A percentile compares a stretch with the other conserved stretches of the same genome.
Evolutionary conservation across 176 grass and related monocot genomes (phyloP).

Genomic region (Eleusine indica): DNA sequence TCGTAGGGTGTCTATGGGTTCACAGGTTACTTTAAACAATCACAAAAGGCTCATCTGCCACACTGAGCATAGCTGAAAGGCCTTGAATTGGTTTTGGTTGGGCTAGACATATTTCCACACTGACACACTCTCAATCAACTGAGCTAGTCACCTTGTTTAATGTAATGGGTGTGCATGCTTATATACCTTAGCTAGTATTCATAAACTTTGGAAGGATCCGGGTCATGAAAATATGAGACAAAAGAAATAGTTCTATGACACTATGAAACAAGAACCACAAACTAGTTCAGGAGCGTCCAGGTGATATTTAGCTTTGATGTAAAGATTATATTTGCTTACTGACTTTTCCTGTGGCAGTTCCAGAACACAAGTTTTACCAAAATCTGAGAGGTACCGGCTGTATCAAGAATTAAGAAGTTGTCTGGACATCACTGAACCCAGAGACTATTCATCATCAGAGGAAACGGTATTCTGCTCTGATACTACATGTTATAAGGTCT

Average conservation of each 20-base stretch:
- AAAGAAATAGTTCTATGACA: not conserved
- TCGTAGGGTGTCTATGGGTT: not conserved
- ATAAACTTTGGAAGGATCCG: slow-evolving; percentile 4
- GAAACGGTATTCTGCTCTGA: slow-evolving; percentile 69
- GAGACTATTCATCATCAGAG: slow-evolving; percentile 70
- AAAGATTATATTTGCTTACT: slow-evolving; percentile 27
- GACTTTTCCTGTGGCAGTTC: slow-evolving; percentile 49
- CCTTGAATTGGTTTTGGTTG: not conserved
- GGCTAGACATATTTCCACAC: not conserved
- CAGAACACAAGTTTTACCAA: slow-evolving; percentile 54
- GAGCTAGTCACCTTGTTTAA: slow-evolving; percentile 17
- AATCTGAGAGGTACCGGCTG: slow-evolving; percentile 72
- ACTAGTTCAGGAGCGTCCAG: slow-evolving; percentile 5
- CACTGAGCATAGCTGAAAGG: not conserved
- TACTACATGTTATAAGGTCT: slow-evolving; percentile 23
- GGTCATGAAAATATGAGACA: slow-evolving; percentile 22
- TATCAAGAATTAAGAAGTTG: slow-evolving; percentile 75
- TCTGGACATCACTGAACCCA: slow-evolving; percentile 67
- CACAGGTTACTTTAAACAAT: not conserved
- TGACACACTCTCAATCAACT: not conserved
- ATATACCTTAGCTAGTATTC: slow-evolving; percentile 9
- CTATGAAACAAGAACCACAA: slow-evolving; percentile 23
- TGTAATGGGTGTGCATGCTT: not conserved
- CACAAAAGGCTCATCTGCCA: not conserved
- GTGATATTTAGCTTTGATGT: slow-evolving; percentile 30